These are phyloP conservation scores for Rheum nobile DNA, from an alignment of 148 eudicot species.

Conservation along the genomic window DNA sequence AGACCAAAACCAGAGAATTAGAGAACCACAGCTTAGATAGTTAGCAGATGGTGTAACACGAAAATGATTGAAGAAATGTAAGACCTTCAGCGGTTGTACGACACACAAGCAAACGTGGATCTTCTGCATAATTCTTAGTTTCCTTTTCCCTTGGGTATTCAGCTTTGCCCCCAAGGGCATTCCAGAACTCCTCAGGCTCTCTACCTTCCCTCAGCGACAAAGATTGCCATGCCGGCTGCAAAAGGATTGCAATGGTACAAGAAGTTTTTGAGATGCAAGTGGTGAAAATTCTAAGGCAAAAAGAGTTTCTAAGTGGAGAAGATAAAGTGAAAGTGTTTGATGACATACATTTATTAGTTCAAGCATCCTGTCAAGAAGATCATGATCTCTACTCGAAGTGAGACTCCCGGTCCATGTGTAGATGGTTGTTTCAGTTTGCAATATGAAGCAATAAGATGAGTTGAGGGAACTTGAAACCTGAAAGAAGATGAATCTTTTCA, in stretches of 20 bases:
- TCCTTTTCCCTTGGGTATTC: conserved; percentile 27
- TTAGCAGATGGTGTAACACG: neutral
- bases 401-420: conserved; percentile 46
- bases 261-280: neutral
- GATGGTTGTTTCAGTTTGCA: conserved; percentile 30
- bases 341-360: conserved; percentile 25
- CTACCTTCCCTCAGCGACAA: conserved; percentile 32
- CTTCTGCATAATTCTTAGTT: conserved; percentile 13
- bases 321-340: neutral
- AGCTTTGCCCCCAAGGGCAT: conserved; percentile 26
- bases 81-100: conserved; percentile 19
- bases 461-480: conserved; percentile 46
- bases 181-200: conserved; percentile 31
- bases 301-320: neutral
- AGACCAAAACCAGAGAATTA: neutral
- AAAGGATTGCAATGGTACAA: neutral
- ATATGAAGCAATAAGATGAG: conserved; percentile 46
- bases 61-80: neutral
- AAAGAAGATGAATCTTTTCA: conserved; percentile 2
- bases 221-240: conserved; percentile 40
- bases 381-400: conserved; percentile 34
- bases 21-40: neutral
- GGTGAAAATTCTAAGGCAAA: neutral
- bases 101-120: conserved; percentile 28
- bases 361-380: conserved; percentile 38